These are phyloP conservation scores for Sporormia fimetaria DNA, from an alignment of 495 filamentous ascomycete genomes.

Conservation along the genomic window DNA sequence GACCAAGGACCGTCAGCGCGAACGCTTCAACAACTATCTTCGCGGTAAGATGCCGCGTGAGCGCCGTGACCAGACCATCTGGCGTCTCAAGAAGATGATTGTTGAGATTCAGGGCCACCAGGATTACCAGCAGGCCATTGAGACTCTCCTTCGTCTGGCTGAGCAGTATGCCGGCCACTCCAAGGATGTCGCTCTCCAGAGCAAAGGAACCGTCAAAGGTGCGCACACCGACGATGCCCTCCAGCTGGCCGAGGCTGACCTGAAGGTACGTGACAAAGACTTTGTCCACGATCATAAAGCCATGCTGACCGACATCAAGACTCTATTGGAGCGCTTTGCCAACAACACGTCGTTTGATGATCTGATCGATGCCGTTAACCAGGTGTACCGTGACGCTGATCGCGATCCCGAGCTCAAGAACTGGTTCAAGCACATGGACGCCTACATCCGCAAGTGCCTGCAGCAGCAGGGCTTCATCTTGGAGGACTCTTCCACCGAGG, in stretches of 20 bases:
- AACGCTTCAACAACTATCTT: slow-evolving; percentile 60
- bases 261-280: slow-evolving; percentile 48
- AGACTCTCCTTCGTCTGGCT: slow-evolving; percentile 70
- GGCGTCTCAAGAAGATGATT: slow-evolving; percentile 94
- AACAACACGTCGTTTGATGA: slow-evolving; percentile 85
- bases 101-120: slow-evolving; percentile 88
- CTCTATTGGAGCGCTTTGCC: slow-evolving; percentile 86
- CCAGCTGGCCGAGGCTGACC: slow-evolving; percentile 59
- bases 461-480: slow-evolving; percentile 86
- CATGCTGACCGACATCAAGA: slow-evolving; percentile 49
- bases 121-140: slow-evolving; percentile 82
- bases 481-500: slow-evolving; percentile 63
- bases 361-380: slow-evolving; percentile 73
- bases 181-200: slow-evolving; percentile 50
- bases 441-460: slow-evolving; percentile 70
- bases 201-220: slow-evolving; percentile 55
- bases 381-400: slow-evolving; percentile 84
- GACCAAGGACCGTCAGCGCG: too few species aligned
- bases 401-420: slow-evolving; percentile 72
- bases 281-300: slow-evolving; percentile 27
- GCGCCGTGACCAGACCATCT: slow-evolving; percentile 85
- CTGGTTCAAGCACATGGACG: slow-evolving; percentile 76
- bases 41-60: slow-evolving; percentile 79
- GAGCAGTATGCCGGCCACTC: slow-evolving; percentile 76
- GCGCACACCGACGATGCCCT: slow-evolving; percentile 51